Evolutionary conservation across 495 filamentous ascomycete species (phyloP).

Genomic region (Penicillium coffeae): DNA sequence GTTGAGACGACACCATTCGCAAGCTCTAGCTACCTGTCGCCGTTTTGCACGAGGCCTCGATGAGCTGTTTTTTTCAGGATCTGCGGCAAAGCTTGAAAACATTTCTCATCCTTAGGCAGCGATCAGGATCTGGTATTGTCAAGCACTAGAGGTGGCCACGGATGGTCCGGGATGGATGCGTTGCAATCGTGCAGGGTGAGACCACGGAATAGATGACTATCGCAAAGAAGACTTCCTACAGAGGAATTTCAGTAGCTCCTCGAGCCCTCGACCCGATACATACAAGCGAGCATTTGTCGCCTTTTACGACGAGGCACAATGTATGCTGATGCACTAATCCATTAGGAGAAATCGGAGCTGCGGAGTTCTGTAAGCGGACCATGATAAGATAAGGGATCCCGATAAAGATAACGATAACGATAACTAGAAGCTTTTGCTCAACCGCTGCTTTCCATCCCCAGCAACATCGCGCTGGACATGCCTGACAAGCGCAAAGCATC

Average conservation of each 20-base stretch:
- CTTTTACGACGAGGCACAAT: no score
- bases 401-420: neutral
- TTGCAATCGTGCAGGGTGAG: no score
- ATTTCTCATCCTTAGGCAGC: neutral
- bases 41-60: slow-evolving; percentile 10
- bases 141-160: neutral
- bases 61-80: neutral
- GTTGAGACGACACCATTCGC: slow-evolving; percentile 46
- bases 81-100: slow-evolving; percentile 8
- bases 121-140: no score
- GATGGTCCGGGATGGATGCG: neutral
- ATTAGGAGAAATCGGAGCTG: neutral
- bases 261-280: no score
- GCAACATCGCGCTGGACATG: slow-evolving; percentile 22
- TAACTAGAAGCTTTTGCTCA: neutral
- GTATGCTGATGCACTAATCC: neutral
- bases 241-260: no score
- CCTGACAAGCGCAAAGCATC: slow-evolving; percentile 35
- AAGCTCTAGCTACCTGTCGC: slow-evolving; percentile 43
- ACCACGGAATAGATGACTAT: slow-evolving; percentile 19
- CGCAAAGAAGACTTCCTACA: no score
- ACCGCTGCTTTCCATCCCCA: slow-evolving; percentile 8
- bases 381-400: neutral
- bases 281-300: no score
- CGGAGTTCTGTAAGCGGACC: neutral